Conservation (phyloP, 176 grass and related monocot species). For the Panicum miliaceum region DNA sequence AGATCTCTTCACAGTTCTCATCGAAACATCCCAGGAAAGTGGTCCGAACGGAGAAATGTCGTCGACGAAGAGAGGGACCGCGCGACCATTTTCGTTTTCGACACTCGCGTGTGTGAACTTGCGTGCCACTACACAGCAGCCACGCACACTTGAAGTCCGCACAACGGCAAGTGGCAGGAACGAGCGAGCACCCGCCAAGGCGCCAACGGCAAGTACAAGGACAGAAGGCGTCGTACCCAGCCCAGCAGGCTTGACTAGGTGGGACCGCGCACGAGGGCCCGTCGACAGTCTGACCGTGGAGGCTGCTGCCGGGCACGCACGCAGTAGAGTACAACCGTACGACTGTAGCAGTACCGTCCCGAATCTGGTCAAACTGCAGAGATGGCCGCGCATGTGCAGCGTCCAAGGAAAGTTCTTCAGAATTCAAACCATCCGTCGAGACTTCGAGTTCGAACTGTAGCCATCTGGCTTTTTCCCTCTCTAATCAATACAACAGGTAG, state of each 20-base stretch:
- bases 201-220: too few relatives aligned
- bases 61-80: background rate
- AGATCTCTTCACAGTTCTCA: background rate
- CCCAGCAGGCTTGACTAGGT: constrained; percentile 9
- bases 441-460: too few relatives aligned
- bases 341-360: too few relatives aligned
- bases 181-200: background rate
- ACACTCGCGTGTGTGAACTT: constrained; percentile 30
- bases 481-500: too few relatives aligned
- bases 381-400: background rate
- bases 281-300: constrained; percentile 34
- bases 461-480: too few relatives aligned
- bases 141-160: background rate
- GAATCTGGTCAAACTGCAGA: background rate
- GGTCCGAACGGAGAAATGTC: background rate
- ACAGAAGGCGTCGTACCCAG: background rate
- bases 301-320: background rate
- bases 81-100: background rate
- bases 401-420: background rate
- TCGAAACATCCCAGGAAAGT: background rate
- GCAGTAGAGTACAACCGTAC: too few relatives aligned
- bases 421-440: background rate
- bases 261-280: background rate
- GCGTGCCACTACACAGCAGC: background rate
- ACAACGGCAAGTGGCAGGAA: background rate